These are phyloP conservation scores for Ophiostoma fasciatum DNA, from an alignment of 2,329 filamentous ascomycete species.

Conservation along the genomic window DNA sequence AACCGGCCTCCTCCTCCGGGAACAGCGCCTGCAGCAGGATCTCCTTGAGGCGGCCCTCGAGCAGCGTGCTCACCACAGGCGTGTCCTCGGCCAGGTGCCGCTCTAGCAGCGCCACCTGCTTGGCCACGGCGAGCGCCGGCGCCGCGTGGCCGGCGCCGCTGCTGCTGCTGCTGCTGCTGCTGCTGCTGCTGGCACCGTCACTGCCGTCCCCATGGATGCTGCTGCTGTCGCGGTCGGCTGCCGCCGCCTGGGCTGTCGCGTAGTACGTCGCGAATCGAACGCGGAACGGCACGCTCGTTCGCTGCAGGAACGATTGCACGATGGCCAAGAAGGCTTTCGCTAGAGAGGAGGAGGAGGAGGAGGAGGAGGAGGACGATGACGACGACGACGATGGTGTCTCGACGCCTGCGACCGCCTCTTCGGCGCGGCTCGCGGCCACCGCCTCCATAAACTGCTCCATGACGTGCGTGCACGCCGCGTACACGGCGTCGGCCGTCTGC, in stretches of 20 bases:
- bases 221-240: not conserved
- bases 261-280: constrained; percentile 8
- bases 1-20: not conserved
- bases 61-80: constrained; percentile 2
- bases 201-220: too few relatives aligned
- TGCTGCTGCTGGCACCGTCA: too few relatives aligned
- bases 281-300: constrained; percentile 3
- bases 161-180: too few relatives aligned
- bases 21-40: constrained; percentile 4
- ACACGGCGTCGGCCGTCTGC: not conserved
- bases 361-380: not conserved
- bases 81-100: constrained; percentile 7
- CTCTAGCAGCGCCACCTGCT: constrained; percentile 4
- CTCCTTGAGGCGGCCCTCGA: constrained; percentile 6
- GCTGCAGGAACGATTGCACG: constrained; percentile 6
- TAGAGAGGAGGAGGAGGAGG: too few relatives aligned
- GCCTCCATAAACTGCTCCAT: constrained; percentile 8
- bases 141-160: not conserved
- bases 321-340: too few relatives aligned
- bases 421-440: too few relatives aligned
- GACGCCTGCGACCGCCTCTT: not conserved
- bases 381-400: not conserved
- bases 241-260: too few relatives aligned
- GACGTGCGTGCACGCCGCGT: constrained; percentile 1
- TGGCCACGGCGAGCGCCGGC: not conserved